phyloP scores from a whole-genome alignment of 148 eudicot species.

The Mesembryanthemum crystallinum region DNA sequence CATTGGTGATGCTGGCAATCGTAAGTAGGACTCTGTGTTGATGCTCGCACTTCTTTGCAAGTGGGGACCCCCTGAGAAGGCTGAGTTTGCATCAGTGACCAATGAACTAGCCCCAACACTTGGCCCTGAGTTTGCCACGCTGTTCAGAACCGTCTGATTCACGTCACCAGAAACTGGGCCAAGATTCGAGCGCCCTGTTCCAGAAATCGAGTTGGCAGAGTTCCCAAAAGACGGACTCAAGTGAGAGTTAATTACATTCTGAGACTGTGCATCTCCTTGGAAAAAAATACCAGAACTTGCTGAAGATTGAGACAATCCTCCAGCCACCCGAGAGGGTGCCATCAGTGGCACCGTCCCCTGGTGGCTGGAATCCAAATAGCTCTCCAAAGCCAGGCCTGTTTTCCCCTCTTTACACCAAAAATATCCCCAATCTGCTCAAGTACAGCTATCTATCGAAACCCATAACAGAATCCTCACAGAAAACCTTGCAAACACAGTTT shows the following conservation, averaged over 20 bases:
- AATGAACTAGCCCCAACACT: conserved; percentile 85
- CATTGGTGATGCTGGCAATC: conserved; percentile 89
- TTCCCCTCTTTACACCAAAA: conserved; percentile 26
- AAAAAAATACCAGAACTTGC: conserved; percentile 84
- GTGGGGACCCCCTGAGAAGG: conserved; percentile 80
- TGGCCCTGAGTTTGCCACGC: conserved; percentile 71
- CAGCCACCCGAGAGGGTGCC: conserved; percentile 78
- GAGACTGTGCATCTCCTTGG: conserved; percentile 77
- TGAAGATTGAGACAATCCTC: conserved; percentile 74
- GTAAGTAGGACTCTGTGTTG: conserved; percentile 71
- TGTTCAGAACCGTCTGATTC: conserved; percentile 54
- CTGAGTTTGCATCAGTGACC: conserved; percentile 88
- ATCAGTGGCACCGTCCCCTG: conserved; percentile 53
- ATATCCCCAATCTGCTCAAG: conserved; percentile 22
- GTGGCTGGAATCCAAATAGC: conserved; percentile 58
- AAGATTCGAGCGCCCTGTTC: conserved; percentile 47
- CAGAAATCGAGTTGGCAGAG: conserved; percentile 58
- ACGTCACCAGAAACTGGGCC: conserved; percentile 67
- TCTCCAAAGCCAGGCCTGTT: conserved; percentile 50
- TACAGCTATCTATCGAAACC: conserved; percentile 29
- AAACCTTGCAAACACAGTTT: conserved; percentile 14
- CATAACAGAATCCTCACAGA: conserved; percentile 27
- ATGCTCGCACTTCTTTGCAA: conserved; percentile 91
- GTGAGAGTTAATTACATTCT: conserved; percentile 62
- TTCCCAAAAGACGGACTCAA: conserved; percentile 75